phyloP scores from a whole-genome alignment of 2,329 filamentous ascomycete species.

The Sphaceloma murrayae region DNA sequence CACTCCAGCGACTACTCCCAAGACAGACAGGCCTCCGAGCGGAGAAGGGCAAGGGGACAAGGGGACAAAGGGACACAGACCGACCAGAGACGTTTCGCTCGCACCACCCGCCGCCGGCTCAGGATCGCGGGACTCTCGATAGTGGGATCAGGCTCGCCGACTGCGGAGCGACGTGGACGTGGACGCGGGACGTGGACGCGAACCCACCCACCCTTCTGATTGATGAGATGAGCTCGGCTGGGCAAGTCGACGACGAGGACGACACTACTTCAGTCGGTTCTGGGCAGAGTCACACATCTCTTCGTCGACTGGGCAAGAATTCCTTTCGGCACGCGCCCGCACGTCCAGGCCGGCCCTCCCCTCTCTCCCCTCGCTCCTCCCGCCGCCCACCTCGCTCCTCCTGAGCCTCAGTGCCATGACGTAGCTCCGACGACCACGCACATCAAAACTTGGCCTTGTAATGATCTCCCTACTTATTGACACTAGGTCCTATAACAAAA shows the following conservation, averaged over 20 bases:
- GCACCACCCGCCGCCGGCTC: background rate
- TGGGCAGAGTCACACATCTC: no score
- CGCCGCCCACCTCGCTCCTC: background rate
- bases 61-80: no score
- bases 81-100: conserved; percentile 3
- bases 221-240: no score
- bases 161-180: background rate
- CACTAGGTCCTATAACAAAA: no score
- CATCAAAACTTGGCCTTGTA: background rate
- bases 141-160: background rate
- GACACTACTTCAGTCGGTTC: no score
- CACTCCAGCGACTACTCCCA: background rate
- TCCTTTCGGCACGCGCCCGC: background rate
- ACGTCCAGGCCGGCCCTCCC: background rate
- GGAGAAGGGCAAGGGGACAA: no score
- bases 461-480: background rate
- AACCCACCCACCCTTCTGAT: background rate
- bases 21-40: no score
- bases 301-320: no score
- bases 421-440: background rate
- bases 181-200: background rate
- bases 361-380: background rate
- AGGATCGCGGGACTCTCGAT: conserved; percentile 1
- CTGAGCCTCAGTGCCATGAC: background rate
- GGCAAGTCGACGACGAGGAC: no score